Conservation (phyloP, 1,139 yeast genomes). For the Scheffersomyces lignicola region DNA sequence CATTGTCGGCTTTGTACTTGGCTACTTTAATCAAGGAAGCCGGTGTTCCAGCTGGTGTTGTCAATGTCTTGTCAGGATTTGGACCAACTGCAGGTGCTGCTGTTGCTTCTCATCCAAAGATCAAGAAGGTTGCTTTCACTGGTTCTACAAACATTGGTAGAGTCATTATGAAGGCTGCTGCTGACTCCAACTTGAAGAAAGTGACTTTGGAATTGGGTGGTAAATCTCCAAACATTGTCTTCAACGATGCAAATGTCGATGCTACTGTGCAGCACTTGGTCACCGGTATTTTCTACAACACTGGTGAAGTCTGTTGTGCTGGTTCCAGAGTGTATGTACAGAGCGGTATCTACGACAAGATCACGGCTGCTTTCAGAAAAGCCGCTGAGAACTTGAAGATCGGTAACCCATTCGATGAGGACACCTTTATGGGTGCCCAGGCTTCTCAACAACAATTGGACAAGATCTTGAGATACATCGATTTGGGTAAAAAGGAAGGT, state of each 20-base stretch:
- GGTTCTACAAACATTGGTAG: constrained; percentile 86
- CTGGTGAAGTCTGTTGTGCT: constrained; percentile 89
- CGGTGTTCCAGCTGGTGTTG: constrained; percentile 79
- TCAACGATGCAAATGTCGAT: constrained; percentile 69
- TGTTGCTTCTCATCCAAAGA: constrained; percentile 62
- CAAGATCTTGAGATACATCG: constrained; percentile 72
- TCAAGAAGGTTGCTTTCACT: constrained; percentile 81
- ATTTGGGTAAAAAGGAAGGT: constrained; percentile 73
- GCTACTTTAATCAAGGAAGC: constrained; percentile 63
- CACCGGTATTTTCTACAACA: constrained; percentile 64
- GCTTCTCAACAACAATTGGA: constrained; percentile 73
- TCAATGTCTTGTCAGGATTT: constrained; percentile 73
- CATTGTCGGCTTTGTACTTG: constrained; percentile 71
- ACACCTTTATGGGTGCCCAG: constrained; percentile 82
- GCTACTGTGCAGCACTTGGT: constrained; percentile 60
- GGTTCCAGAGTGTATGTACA: constrained; percentile 82
- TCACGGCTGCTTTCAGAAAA: constrained; percentile 58
- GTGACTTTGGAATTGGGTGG: constrained; percentile 87
- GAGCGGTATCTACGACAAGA: constrained; percentile 70
- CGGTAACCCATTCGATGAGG: constrained; percentile 77
- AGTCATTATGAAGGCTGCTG: constrained; percentile 70
- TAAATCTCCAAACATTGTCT: constrained; percentile 79
- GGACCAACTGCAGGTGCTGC: constrained; percentile 81
- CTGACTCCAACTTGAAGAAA: constrained; percentile 68
- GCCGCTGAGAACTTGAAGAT: constrained; percentile 59